Evolutionary conservation across 805 yeast species (phyloP), one percentile per base, ranked within the genome.

Genomic region (Yarrowia alimentaria): DNA sequence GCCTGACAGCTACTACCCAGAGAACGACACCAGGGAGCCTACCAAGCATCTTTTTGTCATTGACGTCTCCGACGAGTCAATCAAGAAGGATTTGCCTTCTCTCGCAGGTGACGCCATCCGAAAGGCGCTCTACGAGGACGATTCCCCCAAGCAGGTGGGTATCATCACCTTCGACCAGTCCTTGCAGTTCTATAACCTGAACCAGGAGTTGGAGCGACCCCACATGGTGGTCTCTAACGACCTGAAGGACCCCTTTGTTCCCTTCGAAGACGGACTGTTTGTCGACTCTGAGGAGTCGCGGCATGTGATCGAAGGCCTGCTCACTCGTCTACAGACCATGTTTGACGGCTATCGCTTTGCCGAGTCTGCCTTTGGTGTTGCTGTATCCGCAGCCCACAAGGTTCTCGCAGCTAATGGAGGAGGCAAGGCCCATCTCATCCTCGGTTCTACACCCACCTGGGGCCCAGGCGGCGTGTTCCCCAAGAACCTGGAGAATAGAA

Each of bases 311-410:
- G 85, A 83, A 31, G 79, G 77, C 43, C 77, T 91, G 3, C 73
- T 93, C 55, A 75, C 75, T 55, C 70, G 77, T 37, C 68, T 87
- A 43, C 87, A 82, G 51, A 69, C 66, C 19, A 56, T 73, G 10
- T 66, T 65, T 40, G 63, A 64, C 9, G 69, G 66, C 14, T 71
- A 73, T 50, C 58, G 67, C 4, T 62, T 62, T 24, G 66, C 80
- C 0, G 90, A 83, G 57, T 82, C 87, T 0, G 81, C 88, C 21
- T 84, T 78, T 61, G 94, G 96, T 0, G 78, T 86, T 3, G 96
- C 95, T 0, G 65, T 88, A 25, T 72, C 80, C 51, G 79, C 83
- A 2, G 91, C 94, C 0, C 68, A 73, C 58, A 61, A 77, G 48
- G 81, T 88, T 6, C 69, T 89, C 20, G 74, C 74, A 34, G 59